phyloP scores from a whole-genome alignment of 305 asterid species.

The Petunia hybrid region DNA sequence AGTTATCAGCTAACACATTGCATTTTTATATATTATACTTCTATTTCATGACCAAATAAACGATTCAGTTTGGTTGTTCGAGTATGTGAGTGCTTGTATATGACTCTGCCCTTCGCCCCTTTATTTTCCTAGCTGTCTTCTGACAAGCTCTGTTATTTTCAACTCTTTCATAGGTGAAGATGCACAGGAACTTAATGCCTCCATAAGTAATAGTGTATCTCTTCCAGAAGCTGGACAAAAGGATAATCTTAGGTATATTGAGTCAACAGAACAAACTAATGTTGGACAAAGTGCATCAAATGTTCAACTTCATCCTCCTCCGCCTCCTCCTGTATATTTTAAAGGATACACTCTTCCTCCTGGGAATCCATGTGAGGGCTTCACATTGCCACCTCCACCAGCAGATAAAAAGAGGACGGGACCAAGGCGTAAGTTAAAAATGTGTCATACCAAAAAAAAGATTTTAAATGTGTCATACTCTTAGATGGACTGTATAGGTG shows the following conservation, averaged over 20 bases:
- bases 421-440: constrained; percentile 80
- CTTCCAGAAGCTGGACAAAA: constrained; percentile 43
- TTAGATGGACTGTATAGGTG: not conserved
- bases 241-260: constrained; percentile 30
- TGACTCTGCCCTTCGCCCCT: not conserved
- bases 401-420: constrained; percentile 85
- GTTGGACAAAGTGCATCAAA: constrained; percentile 39
- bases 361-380: constrained; percentile 88
- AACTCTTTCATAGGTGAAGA: constrained; percentile 68
- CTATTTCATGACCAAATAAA: not conserved
- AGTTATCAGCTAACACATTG: not conserved
- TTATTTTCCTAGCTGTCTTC: not conserved
- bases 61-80: constrained; percentile 17
- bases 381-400: constrained; percentile 90
- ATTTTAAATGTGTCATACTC: constrained; percentile 17
- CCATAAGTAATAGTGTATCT: constrained; percentile 35
- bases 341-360: constrained; percentile 80
- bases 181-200: constrained; percentile 46
- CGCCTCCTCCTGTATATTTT: constrained; percentile 54
- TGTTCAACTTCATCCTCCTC: constrained; percentile 43
- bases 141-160: constrained; percentile 20
- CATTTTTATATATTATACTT: constrained; percentile 1
- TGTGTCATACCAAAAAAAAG: not conserved
- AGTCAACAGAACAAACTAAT: constrained; percentile 32
- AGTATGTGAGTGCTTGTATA: not conserved